Base-by-base conservation (phyloP, 2,329 filamentous ascomycete species). In the Arthrobotrys megalospora region DNA sequence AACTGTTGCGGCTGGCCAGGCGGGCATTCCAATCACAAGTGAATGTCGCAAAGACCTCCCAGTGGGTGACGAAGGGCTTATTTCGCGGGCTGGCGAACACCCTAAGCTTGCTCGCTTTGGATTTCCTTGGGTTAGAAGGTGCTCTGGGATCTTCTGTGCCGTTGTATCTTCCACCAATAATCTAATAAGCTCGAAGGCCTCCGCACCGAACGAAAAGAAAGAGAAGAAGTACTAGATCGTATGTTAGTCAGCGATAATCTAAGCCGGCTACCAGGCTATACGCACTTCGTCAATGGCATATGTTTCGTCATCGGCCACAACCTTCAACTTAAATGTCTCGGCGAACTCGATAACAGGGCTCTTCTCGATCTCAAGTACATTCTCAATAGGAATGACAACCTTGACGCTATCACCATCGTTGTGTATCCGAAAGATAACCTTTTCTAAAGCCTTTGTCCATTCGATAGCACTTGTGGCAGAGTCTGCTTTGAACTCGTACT, bases 351-450 rank as follows among this genome's bases (percentile, higher is more conserved):
- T 88, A 85, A 97, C 93, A 71, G 93, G 91, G 58, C 91, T 96
- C 80, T 97, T 93, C 83, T 98, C 96, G 53, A 98, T 90, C 81
- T 98, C 95, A 73, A 98, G 90, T 19, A 98, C 89, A 80, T 97
- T 97, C 76, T 91, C 89, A 64, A 97, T 92, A 0, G 94, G 95
- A 32, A 98, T 85, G 0, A 93, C 96, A 69, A 98, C 96, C 86
- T 98, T 98, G 84, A 99, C 93, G 83, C 94, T 97, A 83, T 97
- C 94, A 8, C 96, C 95, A 80, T 97, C 95, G 82, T 98, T 98
- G 85, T 96, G 94, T 10, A 94, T 95, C 63, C 94, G 89, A 83
- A 98, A 98, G 72, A 98, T 97, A 81, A 97, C 94, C 76, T 96
- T 92, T 83, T 97, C 95, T 28, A 99, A 86, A 66, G 92, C 90